Percentiles rank a stretch among this genome's conserved stretches.
These are phyloP conservation scores for Torrubiellomyces zombiae DNA, from an alignment of 2,329 filamentous ascomycete species.

Conservation along the genomic window DNA sequence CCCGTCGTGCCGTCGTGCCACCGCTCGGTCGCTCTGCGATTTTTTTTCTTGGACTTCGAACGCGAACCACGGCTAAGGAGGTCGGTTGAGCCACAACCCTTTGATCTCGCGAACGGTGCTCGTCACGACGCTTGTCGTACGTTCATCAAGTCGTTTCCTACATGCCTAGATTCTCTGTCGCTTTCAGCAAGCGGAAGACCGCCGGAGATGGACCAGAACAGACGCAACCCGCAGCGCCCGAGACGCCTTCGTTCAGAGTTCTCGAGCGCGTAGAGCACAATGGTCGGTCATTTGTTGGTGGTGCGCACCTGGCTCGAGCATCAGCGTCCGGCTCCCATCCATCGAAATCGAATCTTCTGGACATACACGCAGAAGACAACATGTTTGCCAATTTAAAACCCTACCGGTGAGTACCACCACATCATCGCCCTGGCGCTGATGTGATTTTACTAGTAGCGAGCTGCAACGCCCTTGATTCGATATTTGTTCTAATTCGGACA, in stretches of 20 bases:
- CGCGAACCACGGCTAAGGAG: too few relatives aligned
- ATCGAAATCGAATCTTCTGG: slow-evolving; percentile 20
- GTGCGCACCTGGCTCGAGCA: slow-evolving; percentile 24
- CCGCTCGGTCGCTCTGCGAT: too few relatives aligned
- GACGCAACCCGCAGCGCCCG: slow-evolving; percentile 23
- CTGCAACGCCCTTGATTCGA: too few relatives aligned
- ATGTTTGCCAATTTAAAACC: slow-evolving; percentile 39
- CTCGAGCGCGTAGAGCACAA: slow-evolving; percentile 32
- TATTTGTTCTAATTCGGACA: too few relatives aligned
- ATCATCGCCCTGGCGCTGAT: slow-evolving; percentile 6
- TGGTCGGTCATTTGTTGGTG: slow-evolving; percentile 34
- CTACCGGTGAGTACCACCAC: slow-evolving; percentile 30
- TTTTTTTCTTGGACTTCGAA: too few relatives aligned
- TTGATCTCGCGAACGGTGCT: too few relatives aligned
- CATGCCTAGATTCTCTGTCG: slow-evolving; percentile 47
- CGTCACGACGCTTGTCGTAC: too few relatives aligned
- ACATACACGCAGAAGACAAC: slow-evolving; percentile 36
- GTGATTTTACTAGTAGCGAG: too few relatives aligned
- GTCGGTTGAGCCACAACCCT: too few relatives aligned
- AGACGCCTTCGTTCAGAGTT: slow-evolving; percentile 39
- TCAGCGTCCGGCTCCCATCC: slow-evolving; percentile 17
- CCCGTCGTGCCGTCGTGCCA: too few relatives aligned
- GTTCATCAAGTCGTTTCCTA: slow-evolving; percentile 15
- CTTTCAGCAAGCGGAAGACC: slow-evolving; percentile 43
- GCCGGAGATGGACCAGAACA: slow-evolving; percentile 38